These are phyloP conservation scores for Eleusine indica DNA, from an alignment of 176 grass and related monocot genomes.

Conservation along the genomic window DNA sequence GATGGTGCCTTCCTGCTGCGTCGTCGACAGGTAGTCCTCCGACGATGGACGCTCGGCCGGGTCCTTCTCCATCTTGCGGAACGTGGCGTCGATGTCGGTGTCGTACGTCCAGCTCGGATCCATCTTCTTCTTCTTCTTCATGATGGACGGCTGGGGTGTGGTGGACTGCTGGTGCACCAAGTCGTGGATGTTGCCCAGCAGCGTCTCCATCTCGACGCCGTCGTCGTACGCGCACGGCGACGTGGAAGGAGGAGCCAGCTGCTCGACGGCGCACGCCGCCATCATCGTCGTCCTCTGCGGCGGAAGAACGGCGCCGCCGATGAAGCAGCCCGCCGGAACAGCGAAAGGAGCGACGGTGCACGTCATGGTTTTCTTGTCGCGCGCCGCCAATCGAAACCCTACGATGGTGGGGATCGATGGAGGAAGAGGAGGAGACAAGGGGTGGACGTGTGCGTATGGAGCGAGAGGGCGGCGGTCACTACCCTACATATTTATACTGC, in stretches of 20 bases:
- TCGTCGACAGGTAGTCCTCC: neutral
- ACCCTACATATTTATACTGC: no score
- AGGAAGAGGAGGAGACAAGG: no score
- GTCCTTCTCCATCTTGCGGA: neutral
- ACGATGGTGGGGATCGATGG: no score
- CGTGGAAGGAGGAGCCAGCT: neutral
- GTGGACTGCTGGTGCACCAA: no score
- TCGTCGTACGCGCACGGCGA: neutral
- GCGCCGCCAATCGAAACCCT: neutral
- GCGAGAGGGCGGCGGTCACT: no score
- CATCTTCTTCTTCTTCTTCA: neutral
- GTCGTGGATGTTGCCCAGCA: neutral
- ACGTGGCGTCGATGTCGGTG: neutral
- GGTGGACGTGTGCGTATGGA: no score
- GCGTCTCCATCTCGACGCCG: neutral
- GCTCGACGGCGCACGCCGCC: no score
- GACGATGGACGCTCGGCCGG: neutral
- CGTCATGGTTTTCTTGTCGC: neutral
- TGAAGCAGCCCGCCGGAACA: neutral
- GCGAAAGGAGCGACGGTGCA: neutral
- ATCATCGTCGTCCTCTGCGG: no score
- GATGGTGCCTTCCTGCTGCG: neutral
- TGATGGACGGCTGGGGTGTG: no score
- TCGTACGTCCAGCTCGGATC: neutral
- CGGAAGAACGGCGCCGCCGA: neutral